Conservation (phyloP, 129 eudicot genomes). For the Tagetes patula region DNA sequence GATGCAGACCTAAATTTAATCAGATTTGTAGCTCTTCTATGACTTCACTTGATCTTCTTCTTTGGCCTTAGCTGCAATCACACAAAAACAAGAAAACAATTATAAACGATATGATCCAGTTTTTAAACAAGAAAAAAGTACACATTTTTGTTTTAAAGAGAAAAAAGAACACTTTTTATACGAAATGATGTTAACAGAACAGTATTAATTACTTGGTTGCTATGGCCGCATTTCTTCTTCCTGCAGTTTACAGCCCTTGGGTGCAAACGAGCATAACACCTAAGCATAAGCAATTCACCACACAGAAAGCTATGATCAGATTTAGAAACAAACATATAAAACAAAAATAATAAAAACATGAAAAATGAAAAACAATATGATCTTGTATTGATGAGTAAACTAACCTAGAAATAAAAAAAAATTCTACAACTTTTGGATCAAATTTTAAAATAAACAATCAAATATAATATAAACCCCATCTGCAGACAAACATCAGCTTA, state of each 20-base stretch:
- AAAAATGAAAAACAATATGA: no score
- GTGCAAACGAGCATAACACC: slow-evolving; percentile 51
- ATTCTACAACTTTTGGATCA: not conserved
- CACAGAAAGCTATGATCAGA: not conserved
- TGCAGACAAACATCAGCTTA: not conserved
- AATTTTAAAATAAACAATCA: not conserved
- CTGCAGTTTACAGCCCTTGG: slow-evolving; percentile 50
- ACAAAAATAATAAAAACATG: not conserved
- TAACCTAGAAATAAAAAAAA: no score
- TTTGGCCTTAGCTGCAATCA: slow-evolving; percentile 51
- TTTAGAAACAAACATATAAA: not conserved
- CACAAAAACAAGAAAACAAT: not conserved
- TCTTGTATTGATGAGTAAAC: no score
- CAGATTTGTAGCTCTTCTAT: not conserved
- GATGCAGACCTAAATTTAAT: slow-evolving; percentile 15
- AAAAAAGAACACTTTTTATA: no score
- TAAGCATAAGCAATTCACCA: not conserved
- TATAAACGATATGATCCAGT: not conserved
- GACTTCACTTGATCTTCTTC: slow-evolving; percentile 41
- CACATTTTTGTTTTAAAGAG: not conserved
- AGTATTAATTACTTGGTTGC: slow-evolving; percentile 34
- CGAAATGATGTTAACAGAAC: not conserved
- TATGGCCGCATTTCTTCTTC: slow-evolving; percentile 51
- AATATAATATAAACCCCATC: not conserved
- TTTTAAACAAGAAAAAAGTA: not conserved